These are phyloP conservation scores for Papiliotrema nemorosa DNA, from an alignment of 1,284 basidiomycete genomes.

Conservation along the genomic window DNA sequence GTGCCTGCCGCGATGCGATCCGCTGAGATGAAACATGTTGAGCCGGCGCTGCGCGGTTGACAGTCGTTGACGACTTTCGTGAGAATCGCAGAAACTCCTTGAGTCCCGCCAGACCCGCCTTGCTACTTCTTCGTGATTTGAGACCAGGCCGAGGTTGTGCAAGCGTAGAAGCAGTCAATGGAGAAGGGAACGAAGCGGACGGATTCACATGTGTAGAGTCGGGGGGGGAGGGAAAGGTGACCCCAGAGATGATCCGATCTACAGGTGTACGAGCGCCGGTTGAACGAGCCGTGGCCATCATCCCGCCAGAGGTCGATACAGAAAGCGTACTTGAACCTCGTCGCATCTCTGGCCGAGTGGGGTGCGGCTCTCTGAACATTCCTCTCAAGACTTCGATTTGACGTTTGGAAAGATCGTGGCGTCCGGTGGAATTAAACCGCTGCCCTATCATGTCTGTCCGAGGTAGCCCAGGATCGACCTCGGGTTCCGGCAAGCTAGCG, in stretches of 20 bases:
- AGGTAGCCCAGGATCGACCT: background rate
- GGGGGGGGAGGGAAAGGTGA: conserved; percentile 17
- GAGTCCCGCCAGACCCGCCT: conserved; percentile 39
- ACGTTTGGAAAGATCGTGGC: background rate
- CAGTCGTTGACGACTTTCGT: conserved; percentile 7
- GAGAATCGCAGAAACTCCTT: conserved; percentile 40
- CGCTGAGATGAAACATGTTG: background rate
- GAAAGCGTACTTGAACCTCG: background rate
- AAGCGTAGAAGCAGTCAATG: conserved; percentile 19
- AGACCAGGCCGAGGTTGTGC: conserved; percentile 6
- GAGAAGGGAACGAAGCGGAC: conserved; percentile 31
- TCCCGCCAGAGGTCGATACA: no score
- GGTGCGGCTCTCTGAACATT: background rate
- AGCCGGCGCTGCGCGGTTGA: background rate
- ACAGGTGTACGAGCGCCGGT: background rate
- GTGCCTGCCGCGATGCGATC: background rate
- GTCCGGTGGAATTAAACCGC: background rate
- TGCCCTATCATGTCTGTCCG: background rate
- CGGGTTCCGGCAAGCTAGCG: background rate
- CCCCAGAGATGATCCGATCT: background rate
- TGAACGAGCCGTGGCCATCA: background rate
- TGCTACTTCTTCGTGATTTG: conserved; percentile 12
- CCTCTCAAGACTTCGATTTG: background rate
- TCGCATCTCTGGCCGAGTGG: background rate
- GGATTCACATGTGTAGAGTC: conserved; percentile 33